A percentile compares a stretch with the other conserved stretches of the same genome.
Conservation (phyloP, 2,329 filamentous ascomycete genomes). For the Pseudocercospora cruenta region DNA sequence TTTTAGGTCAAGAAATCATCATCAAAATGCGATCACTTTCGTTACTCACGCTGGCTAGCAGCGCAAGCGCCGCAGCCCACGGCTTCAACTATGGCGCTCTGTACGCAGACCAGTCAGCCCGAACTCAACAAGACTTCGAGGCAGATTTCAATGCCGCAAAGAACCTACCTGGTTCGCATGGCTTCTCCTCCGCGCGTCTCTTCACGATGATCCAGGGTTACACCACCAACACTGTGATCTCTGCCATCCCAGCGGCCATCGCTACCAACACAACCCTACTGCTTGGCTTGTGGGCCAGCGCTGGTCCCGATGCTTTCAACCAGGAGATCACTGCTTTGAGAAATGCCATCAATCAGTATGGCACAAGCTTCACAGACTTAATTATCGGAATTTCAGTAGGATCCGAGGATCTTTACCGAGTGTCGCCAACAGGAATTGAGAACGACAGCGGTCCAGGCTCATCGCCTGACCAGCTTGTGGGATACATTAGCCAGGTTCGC, state of each 20-base stretch:
- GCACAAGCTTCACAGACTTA: constrained; percentile 65
- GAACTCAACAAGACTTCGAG: constrained; percentile 68
- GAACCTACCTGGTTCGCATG: constrained; percentile 61
- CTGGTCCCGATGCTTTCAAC: constrained; percentile 55
- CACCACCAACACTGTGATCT: constrained; percentile 66
- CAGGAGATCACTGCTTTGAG: constrained; percentile 76
- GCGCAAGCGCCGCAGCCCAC: constrained; percentile 48
- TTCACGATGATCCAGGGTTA: constrained; percentile 65
- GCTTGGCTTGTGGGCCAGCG: constrained; percentile 74
- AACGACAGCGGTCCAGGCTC: constrained; percentile 67
- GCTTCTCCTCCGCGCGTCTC: constrained; percentile 52
- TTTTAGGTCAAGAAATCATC: constrained; percentile 5
- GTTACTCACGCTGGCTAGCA: constrained; percentile 15
- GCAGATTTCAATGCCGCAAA: constrained; percentile 69
- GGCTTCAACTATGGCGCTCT: constrained; percentile 76
- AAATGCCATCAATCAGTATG: constrained; percentile 70
- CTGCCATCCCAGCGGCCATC: constrained; percentile 79
- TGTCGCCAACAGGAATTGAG: constrained; percentile 67
- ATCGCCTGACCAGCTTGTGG: constrained; percentile 63
- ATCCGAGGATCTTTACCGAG: constrained; percentile 73
- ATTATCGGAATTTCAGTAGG: constrained; percentile 85
- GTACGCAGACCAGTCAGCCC: constrained; percentile 63
- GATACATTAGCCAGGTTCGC: constrained; percentile 72
- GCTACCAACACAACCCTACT: constrained; percentile 76
- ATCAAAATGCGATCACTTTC: constrained; percentile 11